Base-by-base conservation (phyloP, 257 asterid species). In the Euphrasia confusa region DNA sequence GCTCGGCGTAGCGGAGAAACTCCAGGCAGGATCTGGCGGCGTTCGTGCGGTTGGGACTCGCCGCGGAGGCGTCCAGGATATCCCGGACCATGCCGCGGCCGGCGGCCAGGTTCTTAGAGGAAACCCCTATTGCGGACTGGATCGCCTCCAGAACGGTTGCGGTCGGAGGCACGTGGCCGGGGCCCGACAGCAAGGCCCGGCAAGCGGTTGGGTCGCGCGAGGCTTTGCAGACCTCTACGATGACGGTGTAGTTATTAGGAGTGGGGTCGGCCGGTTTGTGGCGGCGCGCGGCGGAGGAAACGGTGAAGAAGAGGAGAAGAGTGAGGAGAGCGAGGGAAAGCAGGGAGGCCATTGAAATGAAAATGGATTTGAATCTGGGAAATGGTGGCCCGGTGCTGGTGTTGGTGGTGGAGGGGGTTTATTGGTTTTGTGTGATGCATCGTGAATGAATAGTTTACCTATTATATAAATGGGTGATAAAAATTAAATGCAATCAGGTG, bases 21-120 rank as follows among this genome's bases (percentile, higher is more conserved):
- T 80, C 85, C 5, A 80, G 63, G 73, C 94, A 78, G 27, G 37
- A 65, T 0, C 62, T 66, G 1, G 81, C 83, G 14, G 83, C 87
- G 5, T 17, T 48, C 3, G 87, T 45, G 12, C 80, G 79, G 78
- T 82, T 82, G 18, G 13, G 64, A 58, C 78, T 78, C 10, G 68
- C 75, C 0, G 66, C 30, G 3, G 86, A 74, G 4, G 70, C 61
- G 5, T 54, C 67, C 35, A 78, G 67, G 30, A 84, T 78, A 4
- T 35, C 66, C 49, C 61, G 60, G 9, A 74, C 80, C 89, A 78
- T 78, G 0, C 44, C 66, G 40, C 66, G 68, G 10, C 83, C 87
- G n/a, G 55, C 49, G 1, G 65, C 39, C 0, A 76, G 77, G 15
- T 80, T 68, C 8, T 68, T 56, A 0, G 71, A 32, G 7, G 94